Conservation (phyloP, 306 rosid genomes). For the Cicer yamashitae region DNA sequence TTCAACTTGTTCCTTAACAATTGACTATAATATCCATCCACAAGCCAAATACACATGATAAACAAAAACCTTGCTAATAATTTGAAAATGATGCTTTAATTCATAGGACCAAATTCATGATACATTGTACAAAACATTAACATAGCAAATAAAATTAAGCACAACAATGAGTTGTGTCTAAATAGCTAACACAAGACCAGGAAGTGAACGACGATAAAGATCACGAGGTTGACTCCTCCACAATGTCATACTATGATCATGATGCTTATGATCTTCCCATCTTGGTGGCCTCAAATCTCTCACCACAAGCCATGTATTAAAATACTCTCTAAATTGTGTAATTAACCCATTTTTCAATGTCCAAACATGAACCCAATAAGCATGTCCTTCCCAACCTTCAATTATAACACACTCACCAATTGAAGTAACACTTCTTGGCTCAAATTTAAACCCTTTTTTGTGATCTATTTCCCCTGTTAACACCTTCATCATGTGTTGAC, state of each 20-base stretch:
- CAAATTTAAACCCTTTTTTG: constrained; percentile 63
- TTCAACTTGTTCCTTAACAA: not conserved
- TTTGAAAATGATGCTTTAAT: constrained; percentile 6
- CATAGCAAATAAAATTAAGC: constrained; percentile 1
- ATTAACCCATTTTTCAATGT: constrained; percentile 68
- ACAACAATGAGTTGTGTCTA: constrained; percentile 36
- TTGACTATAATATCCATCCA: not conserved
- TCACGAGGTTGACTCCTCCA: constrained; percentile 95
- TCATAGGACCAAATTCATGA: constrained; percentile 16
- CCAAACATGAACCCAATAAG: constrained; percentile 96
- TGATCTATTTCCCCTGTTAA: constrained; percentile 70
- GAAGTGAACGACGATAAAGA: constrained; percentile 67
- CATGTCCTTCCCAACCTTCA: constrained; percentile 93
- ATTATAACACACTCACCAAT: constrained; percentile 64
- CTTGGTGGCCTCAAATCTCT: constrained; percentile 62
- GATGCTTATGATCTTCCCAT: constrained; percentile 47
- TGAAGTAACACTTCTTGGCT: constrained; percentile 69
- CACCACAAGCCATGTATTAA: constrained; percentile 92
- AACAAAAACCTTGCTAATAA: not conserved
- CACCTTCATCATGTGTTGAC: constrained; percentile 92
- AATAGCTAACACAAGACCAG: constrained; percentile 77
- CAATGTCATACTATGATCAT: constrained; percentile 49
- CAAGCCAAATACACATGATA: constrained; percentile 10
- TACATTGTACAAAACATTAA: constrained; percentile 14
- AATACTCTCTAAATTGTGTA: constrained; percentile 81